Percentiles rank a stretch among this genome's conserved stretches.
phyloP scores from a whole-genome alignment of 1,284 basidiomycete species.

The Sanghuangporus sanghuang region DNA sequence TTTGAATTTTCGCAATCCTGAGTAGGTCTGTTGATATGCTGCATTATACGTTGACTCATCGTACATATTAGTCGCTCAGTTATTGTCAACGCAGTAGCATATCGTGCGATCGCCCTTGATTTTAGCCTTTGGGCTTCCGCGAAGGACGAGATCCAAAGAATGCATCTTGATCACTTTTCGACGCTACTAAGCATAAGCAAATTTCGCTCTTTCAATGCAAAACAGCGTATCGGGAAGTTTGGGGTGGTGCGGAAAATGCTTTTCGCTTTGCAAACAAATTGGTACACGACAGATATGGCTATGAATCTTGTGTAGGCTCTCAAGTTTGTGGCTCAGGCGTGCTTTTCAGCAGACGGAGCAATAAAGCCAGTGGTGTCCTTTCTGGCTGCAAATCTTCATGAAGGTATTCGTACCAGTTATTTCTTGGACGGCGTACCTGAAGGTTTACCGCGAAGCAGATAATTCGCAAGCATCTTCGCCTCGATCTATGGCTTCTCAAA shows the following conservation, averaged over 20 bases:
- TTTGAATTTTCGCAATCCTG: slow-evolving; percentile 73
- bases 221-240: slow-evolving; percentile 64
- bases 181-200: slow-evolving; percentile 69
- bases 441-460: slow-evolving; percentile 19
- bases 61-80: slow-evolving; percentile 60
- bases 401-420: slow-evolving; percentile 40
- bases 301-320: slow-evolving; percentile 57
- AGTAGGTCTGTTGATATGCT: slow-evolving; percentile 43
- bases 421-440: slow-evolving; percentile 17
- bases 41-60: slow-evolving; percentile 8
- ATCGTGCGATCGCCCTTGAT: slow-evolving; percentile 80
- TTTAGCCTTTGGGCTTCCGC: slow-evolving; percentile 87
- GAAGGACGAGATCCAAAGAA: slow-evolving; percentile 60
- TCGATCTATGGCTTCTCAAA: slow-evolving; percentile 46
- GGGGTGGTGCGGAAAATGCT: slow-evolving; percentile 73
- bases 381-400: slow-evolving; percentile 77
- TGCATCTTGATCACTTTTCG: slow-evolving; percentile 78
- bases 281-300: slow-evolving; percentile 57
- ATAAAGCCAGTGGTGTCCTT: slow-evolving; percentile 87
- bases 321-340: slow-evolving; percentile 47
- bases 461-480: slow-evolving; percentile 42
- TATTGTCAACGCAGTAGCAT: slow-evolving; percentile 78
- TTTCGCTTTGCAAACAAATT: slow-evolving; percentile 74
- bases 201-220: slow-evolving; percentile 69
- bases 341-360: slow-evolving; percentile 63